phyloP scores from a whole-genome alignment of 345 rosid genomes.

The Eucalyptus microcorys region DNA sequence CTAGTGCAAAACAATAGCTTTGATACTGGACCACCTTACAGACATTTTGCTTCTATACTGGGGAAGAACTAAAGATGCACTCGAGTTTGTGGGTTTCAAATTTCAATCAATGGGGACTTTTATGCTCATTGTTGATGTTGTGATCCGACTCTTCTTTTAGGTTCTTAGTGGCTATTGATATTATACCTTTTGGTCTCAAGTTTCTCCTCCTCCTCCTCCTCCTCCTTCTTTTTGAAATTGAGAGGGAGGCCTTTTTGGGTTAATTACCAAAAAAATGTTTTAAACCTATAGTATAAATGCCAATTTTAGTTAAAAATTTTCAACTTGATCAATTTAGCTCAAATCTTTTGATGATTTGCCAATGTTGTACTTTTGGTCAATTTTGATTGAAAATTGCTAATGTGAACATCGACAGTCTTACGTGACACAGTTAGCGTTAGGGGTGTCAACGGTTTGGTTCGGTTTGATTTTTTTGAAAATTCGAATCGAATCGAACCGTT shows the following conservation, averaged over 20 bases:
- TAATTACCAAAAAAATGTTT: neutral
- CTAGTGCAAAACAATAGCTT: neutral
- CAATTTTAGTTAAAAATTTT: neutral
- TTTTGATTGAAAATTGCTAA: neutral
- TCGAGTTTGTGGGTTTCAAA: neutral
- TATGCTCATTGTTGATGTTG: neutral
- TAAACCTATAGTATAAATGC: neutral
- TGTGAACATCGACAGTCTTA: fast-evolving
- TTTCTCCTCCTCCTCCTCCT: neutral
- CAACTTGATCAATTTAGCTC: neutral
- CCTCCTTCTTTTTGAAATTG: neutral
- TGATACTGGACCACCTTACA: neutral
- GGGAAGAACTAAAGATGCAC: neutral
- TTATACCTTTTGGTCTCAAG: neutral
- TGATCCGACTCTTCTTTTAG: neutral
- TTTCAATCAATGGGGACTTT: neutral
- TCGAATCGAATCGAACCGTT: too few relatives aligned
- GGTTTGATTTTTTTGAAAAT: too few relatives aligned
- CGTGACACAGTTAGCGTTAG: fast-evolving
- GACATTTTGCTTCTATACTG: neutral
- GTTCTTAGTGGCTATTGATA: neutral
- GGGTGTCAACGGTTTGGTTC: too few relatives aligned
- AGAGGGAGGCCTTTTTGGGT: neutral
- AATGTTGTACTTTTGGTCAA: neutral
- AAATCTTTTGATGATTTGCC: neutral